phyloP scores from a whole-genome alignment of 1,284 basidiomycete genomes.

The Pseudozyma sp. region DNA sequence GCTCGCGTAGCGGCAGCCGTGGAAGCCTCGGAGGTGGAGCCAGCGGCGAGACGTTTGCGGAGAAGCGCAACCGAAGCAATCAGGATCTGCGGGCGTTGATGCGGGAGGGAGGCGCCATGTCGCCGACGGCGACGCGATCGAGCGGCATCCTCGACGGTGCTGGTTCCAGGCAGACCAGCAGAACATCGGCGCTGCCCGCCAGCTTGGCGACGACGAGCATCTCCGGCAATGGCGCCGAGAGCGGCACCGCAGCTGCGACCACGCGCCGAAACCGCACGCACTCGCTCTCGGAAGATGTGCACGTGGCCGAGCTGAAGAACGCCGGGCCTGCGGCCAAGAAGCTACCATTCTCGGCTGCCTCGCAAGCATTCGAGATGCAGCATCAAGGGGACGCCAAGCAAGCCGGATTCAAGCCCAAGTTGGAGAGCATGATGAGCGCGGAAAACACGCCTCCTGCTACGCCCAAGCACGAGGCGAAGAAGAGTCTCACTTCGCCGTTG shows the following conservation, averaged over 20 bases:
- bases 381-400: constrained; percentile 21
- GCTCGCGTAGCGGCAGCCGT: constrained; percentile 54
- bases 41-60: constrained; percentile 56
- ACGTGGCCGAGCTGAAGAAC: constrained; percentile 44
- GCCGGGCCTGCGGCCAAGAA: constrained; percentile 44
- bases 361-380: constrained; percentile 50
- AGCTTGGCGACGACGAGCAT: constrained; percentile 29
- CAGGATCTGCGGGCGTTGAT: constrained; percentile 57
- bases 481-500: constrained; percentile 9
- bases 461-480: constrained; percentile 28
- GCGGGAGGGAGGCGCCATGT: constrained; percentile 55
- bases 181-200: constrained; percentile 33
- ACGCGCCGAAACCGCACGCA: constrained; percentile 45
- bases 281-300: constrained; percentile 52
- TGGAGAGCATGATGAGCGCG: constrained; percentile 54
- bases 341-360: constrained; percentile 48
- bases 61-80: constrained; percentile 60
- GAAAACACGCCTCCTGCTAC: constrained; percentile 51
- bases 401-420: constrained; percentile 26
- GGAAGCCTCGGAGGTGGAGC: constrained; percentile 39
- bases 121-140: constrained; percentile 34
- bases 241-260: constrained; percentile 9
- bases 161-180: constrained; percentile 19
- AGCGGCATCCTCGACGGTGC: constrained; percentile 25
- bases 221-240: constrained; percentile 18